A percentile compares a stretch with the other conserved stretches of the same genome.
Conservation (phyloP, 2,329 filamentous ascomycete genomes). For the Boeremia lycopersici region DNA sequence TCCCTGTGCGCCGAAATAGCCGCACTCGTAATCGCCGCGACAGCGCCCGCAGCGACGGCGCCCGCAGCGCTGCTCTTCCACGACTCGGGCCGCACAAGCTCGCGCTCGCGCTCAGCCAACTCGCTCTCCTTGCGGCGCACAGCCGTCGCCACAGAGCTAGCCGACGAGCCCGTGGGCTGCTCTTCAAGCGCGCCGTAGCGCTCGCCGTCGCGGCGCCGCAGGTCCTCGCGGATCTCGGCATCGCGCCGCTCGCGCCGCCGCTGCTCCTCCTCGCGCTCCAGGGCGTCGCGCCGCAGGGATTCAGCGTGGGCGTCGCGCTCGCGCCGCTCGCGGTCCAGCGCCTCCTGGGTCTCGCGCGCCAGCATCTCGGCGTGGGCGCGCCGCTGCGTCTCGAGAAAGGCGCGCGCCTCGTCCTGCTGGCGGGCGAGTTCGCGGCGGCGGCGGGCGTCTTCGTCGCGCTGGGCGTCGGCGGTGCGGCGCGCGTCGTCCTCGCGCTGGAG, state of each 20-base stretch:
- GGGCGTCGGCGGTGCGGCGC: too few relatives aligned
- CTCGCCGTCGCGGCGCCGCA: conserved; percentile 34
- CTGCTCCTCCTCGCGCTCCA: conserved; percentile 36
- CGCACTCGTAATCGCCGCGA: conserved; percentile 38
- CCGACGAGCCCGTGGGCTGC: conserved; percentile 37
- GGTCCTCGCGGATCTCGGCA: conserved; percentile 35
- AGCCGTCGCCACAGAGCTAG: conserved; percentile 39
- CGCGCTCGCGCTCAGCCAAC: conserved; percentile 41
- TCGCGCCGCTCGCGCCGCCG: conserved; percentile 35
- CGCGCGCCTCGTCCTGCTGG: conserved; percentile 38
- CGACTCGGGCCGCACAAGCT: conserved; percentile 38
- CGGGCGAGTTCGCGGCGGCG: conserved; percentile 31
- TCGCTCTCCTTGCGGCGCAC: conserved; percentile 44
- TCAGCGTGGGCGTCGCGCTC: conserved; percentile 37
- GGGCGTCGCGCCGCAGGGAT: conserved; percentile 37
- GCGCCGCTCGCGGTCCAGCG: conserved; percentile 37
- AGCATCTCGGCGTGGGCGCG: too few relatives aligned
- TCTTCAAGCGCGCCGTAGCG: conserved; percentile 36
- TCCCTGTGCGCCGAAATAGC: conserved; percentile 39
- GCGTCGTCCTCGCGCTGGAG: too few relatives aligned
- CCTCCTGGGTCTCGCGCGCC: conserved; percentile 37
- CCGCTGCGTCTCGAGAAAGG: conserved; percentile 36
- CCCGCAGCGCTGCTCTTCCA: conserved; percentile 49
- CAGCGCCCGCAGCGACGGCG: conserved; percentile 42
- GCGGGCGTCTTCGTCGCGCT: conserved; percentile 32